These are phyloP conservation scores for Lyophyllum atratum DNA, from an alignment of 768 basidiomycete species.

Conservation along the genomic window DNA sequence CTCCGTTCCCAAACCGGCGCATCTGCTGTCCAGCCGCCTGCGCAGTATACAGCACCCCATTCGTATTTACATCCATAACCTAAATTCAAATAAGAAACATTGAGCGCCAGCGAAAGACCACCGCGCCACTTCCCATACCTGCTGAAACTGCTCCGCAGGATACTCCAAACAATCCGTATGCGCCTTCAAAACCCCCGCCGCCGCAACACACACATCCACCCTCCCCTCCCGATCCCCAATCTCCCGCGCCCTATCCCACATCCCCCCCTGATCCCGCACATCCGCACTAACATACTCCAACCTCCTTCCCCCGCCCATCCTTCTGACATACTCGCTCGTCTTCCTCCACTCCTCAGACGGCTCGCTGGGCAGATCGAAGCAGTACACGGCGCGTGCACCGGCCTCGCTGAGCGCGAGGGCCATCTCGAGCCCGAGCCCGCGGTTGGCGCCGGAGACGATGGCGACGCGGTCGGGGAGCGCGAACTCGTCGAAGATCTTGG, in stretches of 20 bases:
- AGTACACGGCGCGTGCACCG: slow-evolving; percentile 70
- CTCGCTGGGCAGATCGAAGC: slow-evolving; percentile 58
- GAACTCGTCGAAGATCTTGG: slow-evolving; percentile 64
- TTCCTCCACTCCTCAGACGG: slow-evolving; percentile 61
- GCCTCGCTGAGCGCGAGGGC: slow-evolving; percentile 73
- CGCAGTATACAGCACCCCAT: slow-evolving; percentile 63
- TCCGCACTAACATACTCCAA: slow-evolving; percentile 66
- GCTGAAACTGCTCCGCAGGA: slow-evolving; percentile 62
- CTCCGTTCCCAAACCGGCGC: slow-evolving; percentile 52
- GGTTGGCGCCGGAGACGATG: slow-evolving; percentile 64
- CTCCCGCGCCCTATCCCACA: slow-evolving; percentile 58
- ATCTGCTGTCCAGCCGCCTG: slow-evolving; percentile 69
- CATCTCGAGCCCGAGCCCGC: slow-evolving; percentile 84
- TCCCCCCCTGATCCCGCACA: slow-evolving; percentile 60
- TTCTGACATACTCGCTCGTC: slow-evolving; percentile 52
- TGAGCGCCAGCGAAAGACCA: background rate
- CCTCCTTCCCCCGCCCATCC: slow-evolving; percentile 41
- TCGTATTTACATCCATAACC: slow-evolving; percentile 72
- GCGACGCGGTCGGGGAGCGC: slow-evolving; percentile 57
- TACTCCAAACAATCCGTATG: slow-evolving; percentile 68
- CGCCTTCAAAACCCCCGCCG: slow-evolving; percentile 68
- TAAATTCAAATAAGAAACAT: slow-evolving; percentile 24
- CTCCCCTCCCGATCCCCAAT: slow-evolving; percentile 69
- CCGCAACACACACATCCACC: slow-evolving; percentile 77
- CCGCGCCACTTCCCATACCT: slow-evolving; percentile 36